phyloP scores from a whole-genome alignment of 306 rosid species.

The Pyrus betulifolia region DNA sequence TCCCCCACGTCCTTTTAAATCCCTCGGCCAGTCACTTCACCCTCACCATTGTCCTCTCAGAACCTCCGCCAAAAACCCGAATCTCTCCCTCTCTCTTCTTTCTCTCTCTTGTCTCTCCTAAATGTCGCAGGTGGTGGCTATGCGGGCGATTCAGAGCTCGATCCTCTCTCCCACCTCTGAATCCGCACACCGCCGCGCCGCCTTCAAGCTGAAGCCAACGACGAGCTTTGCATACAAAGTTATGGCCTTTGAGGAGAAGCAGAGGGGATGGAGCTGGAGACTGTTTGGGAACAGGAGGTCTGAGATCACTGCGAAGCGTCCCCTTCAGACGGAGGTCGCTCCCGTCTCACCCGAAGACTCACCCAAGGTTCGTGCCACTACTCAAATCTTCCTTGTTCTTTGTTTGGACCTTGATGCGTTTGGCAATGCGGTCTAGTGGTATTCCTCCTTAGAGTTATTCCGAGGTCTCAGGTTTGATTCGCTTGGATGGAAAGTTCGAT shows the following conservation, averaged over 20 bases:
- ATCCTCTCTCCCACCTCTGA: conserved; percentile 38
- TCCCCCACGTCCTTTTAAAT: conserved; percentile 1
- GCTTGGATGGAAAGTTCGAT: not conserved
- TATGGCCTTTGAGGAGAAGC: conserved; percentile 1
- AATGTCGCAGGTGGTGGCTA: conserved; percentile 77
- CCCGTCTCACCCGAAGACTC: conserved; percentile 76
- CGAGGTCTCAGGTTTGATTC: not conserved
- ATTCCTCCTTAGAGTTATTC: not conserved
- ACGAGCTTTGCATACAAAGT: conserved; percentile 31
- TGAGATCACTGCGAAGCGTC: conserved; percentile 39
- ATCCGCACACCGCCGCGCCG: conserved; percentile 33
- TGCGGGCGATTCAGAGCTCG: conserved; percentile 55
- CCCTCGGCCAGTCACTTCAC: not conserved
- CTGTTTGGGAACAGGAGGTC: conserved; percentile 6
- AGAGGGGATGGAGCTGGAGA: not conserved
- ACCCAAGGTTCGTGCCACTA: conserved; percentile 41
- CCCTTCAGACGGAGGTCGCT: conserved; percentile 51
- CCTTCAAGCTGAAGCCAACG: conserved; percentile 41
- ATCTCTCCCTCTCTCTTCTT: conserved; percentile 2
- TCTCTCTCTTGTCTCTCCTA: conserved; percentile 1
- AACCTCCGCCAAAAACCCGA: conserved; percentile 31
- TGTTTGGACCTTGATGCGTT: not conserved
- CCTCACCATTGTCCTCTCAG: conserved; percentile 15
- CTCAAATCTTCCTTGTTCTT: not conserved
- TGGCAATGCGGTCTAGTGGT: not conserved